These are phyloP conservation scores for Herpetospermum pedunculosum DNA, from an alignment of 306 rosid genomes.

Conservation along the genomic window DNA sequence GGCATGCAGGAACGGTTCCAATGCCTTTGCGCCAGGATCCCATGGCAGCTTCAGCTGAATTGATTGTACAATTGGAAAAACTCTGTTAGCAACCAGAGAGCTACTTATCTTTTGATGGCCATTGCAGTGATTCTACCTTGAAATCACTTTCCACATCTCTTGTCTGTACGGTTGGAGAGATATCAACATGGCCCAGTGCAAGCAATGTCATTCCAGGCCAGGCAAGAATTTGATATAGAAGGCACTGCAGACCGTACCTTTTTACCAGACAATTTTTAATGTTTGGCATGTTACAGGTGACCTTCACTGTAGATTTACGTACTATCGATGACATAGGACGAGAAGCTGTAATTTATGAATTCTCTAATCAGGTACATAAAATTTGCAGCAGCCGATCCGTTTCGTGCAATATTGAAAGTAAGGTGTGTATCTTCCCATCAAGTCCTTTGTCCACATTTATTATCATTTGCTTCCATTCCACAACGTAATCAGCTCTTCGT, in stretches of 20 bases:
- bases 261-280: slow-evolving; percentile 4
- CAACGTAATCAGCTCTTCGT: not conserved
- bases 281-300: slow-evolving; percentile 47
- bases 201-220: slow-evolving; percentile 97
- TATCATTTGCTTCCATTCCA: not conserved
- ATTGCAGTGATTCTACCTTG: slow-evolving; percentile 45
- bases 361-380: slow-evolving; percentile 54
- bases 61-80: slow-evolving; percentile 58
- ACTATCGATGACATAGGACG: slow-evolving; percentile 83
- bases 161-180: slow-evolving; percentile 94
- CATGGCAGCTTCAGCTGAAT: slow-evolving; percentile 78
- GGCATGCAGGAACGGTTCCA: slow-evolving; percentile 95
- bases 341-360: slow-evolving; percentile 67
- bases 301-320: slow-evolving; percentile 77
- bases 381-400: slow-evolving; percentile 80
- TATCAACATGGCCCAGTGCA: slow-evolving; percentile 98
- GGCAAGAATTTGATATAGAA: slow-evolving; percentile 42
- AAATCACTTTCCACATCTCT: slow-evolving; percentile 77
- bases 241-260: slow-evolving; percentile 1
- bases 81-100: slow-evolving; percentile 70
- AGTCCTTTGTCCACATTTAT: not conserved
- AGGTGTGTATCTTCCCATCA: slow-evolving; percentile 35
- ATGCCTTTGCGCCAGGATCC: slow-evolving; percentile 96
- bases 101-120: slow-evolving; percentile 53
- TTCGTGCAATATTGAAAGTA: slow-evolving; percentile 67